Evolutionary conservation across 2,329 filamentous ascomycete species (phyloP), one percentile per base, ranked within the genome.

Genomic region (Scolecobasidium constrictum): DNA sequence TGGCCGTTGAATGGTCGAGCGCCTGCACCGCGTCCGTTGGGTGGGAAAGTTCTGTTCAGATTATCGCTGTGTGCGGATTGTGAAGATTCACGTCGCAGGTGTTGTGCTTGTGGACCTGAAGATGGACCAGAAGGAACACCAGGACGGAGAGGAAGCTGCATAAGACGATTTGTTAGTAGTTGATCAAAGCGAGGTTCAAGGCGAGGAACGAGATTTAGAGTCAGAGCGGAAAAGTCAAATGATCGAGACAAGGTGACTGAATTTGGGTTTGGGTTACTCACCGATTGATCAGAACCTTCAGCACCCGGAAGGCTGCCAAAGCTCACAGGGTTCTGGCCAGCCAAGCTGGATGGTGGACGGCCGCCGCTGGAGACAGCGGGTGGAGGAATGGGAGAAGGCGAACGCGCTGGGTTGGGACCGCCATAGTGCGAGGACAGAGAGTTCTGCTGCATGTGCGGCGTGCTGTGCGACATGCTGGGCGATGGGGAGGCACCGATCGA

Each of bases 331-430:
- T 75, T 75, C 52, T 82, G 78, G 50, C 79, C 79, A 52, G 81
- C 73, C 50, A 86, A 73, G 49, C 75, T 76, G 23, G 86, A 82
- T 35, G 87, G 86, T 52, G 88, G 88, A 55, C 86, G 71, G 43
- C 80, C 86, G 53, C 87, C 86, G 56, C 87, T 92, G 56, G 81
- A 84, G 23, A 81, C 80, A 43, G 82, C 77, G 40, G 87, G 86
- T 62, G 90, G 85, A 22, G 92, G 90, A 53, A 96, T 96, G 4
- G 92, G 92, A 34, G 86, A 90, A 3, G 92, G 92, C 36, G 90
- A 95, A 52, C 83, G 81, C 38, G 84, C 80, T 4, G 92, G 92
- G 53, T 84, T 78, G 48, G 83, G 82, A 57, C 84, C 80, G 45
- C 64, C 69, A 57, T 47, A 47, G 42, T 68, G 73, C 55, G 62